Conservation (phyloP, 1,139 yeast species). For the Candida pseudoviswanathii region DNA sequence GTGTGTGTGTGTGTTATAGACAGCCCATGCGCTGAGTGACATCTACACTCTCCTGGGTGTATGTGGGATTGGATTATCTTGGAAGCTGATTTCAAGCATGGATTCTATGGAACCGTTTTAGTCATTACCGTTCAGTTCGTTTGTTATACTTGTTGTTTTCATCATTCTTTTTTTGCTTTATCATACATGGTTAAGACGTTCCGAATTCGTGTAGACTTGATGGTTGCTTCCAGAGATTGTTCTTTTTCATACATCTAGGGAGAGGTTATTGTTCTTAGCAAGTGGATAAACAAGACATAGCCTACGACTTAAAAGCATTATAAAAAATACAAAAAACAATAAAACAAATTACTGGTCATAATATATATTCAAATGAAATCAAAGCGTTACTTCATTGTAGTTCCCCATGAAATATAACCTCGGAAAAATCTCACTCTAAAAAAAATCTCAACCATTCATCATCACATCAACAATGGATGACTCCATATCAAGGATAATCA, state of each 20-base stretch:
- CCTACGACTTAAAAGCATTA: not conserved
- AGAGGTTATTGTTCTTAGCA: not conserved
- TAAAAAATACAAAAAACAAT: not conserved
- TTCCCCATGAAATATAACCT: not conserved
- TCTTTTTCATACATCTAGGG: not conserved
- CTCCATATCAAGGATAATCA: slow-evolving; percentile 24
- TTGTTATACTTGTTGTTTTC: not conserved
- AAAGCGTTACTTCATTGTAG: too few species aligned
- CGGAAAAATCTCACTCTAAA: not conserved
- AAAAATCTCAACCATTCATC: not conserved
- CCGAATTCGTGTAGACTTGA: not conserved
- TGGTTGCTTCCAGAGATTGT: not conserved
- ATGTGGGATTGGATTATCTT: too few species aligned
- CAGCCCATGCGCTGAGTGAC: too few species aligned
- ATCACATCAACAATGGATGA: slow-evolving; percentile 14
- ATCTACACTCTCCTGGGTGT: too few species aligned
- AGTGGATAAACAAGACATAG: not conserved
- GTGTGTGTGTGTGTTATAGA: too few species aligned
- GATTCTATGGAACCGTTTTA: not conserved
- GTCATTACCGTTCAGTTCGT: not conserved
- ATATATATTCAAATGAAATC: not conserved
- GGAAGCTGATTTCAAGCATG: too few species aligned
- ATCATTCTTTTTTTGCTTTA: not conserved
- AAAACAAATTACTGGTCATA: not conserved
- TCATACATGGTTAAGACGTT: not conserved